Conservation (phyloP, 1,284 basidiomycete species). For the Naganishia albida region DNA sequence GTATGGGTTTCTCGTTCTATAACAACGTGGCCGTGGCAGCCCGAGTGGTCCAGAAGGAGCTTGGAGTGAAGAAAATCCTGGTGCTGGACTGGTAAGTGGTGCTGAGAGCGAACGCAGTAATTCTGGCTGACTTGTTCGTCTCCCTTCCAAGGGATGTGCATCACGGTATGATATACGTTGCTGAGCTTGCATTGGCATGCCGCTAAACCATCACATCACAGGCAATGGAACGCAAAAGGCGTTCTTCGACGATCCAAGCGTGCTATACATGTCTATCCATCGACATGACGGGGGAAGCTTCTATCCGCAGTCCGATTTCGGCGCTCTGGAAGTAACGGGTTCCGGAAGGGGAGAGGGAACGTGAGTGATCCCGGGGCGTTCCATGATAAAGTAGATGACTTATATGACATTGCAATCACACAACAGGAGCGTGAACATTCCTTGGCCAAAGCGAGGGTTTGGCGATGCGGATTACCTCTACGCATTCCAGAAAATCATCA, state of each 20-base stretch:
- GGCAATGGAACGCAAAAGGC: slow-evolving; percentile 96
- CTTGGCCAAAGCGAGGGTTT: slow-evolving; percentile 88
- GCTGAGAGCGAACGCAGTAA: neutral
- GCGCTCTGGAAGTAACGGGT: slow-evolving; percentile 80
- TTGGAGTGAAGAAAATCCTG: slow-evolving; percentile 73
- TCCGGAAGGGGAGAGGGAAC: slow-evolving; percentile 78
- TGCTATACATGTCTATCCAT: slow-evolving; percentile 96
- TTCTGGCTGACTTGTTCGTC: slow-evolving; percentile 3
- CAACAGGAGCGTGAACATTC: slow-evolving; percentile 85
- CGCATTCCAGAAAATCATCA: slow-evolving; percentile 91
- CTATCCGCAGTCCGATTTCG: slow-evolving; percentile 90
- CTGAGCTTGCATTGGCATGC: neutral
- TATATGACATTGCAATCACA: neutral
- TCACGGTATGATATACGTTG: slow-evolving; percentile 65
- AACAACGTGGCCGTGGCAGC: slow-evolving; percentile 97
- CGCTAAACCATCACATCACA: slow-evolving; percentile 43
- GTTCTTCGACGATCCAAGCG: slow-evolving; percentile 85
- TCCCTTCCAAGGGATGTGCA: slow-evolving; percentile 80
- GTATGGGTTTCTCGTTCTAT: slow-evolving; percentile 99
- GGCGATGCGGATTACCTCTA: slow-evolving; percentile 94
- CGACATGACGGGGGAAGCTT: slow-evolving; percentile 87
- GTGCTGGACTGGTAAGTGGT: slow-evolving; percentile 88
- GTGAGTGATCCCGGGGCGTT: slow-evolving; percentile 59
- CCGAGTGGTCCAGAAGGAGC: slow-evolving; percentile 70
- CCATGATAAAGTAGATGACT: slow-evolving; percentile 3